phyloP scores from a whole-genome alignment of 345 rosid genomes.

The Eucalyptus sp. region DNA sequence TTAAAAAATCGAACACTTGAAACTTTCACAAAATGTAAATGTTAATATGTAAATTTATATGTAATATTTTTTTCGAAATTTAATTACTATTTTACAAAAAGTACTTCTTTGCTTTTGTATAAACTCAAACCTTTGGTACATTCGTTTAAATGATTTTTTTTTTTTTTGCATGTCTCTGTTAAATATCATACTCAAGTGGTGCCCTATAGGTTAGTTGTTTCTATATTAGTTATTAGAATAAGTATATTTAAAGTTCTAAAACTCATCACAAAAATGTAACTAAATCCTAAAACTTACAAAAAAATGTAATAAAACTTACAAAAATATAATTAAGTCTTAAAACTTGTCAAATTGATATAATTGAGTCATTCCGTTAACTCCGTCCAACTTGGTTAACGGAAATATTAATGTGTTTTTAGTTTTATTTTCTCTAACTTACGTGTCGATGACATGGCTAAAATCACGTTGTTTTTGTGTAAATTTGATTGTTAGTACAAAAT shows the following conservation, averaged over 20 bases:
- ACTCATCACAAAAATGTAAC: fast-evolving
- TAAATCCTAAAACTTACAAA: no score
- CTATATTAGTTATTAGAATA: background rate
- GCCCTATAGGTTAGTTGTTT: background rate
- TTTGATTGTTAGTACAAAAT: no score
- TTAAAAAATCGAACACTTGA: background rate
- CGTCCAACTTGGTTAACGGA: no score
- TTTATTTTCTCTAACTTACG: background rate
- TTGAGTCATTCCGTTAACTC: background rate
- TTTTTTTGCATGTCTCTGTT: background rate
- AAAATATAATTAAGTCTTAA: no score
- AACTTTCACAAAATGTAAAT: background rate
- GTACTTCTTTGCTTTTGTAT: background rate
- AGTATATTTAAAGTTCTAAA: background rate
- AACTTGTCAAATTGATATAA: background rate
- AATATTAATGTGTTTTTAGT: no score
- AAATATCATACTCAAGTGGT: background rate
- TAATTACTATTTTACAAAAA: background rate
- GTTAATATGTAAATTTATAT: background rate
- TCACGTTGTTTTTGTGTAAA: background rate
- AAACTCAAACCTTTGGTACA: background rate
- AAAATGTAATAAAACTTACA: no score
- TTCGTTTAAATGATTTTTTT: background rate
- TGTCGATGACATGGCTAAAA: background rate
- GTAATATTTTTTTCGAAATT: background rate